Evolutionary conservation across 305 asterid genomes (phyloP).

Genomic region (Plantago coronopus): DNA sequence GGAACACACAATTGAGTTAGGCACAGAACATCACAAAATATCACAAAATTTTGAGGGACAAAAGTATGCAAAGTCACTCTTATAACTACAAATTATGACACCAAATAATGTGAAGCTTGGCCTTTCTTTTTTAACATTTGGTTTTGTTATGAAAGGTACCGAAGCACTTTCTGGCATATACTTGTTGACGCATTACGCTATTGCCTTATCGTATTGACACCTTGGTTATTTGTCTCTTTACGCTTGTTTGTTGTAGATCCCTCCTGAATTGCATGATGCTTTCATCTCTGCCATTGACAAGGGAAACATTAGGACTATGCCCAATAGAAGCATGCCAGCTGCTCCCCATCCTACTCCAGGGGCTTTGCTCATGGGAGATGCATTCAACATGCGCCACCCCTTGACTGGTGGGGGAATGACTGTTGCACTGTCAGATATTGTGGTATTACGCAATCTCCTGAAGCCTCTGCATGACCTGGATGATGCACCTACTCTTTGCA

Average conservation of each 20-base stretch:
- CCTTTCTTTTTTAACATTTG: no score
- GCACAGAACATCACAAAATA: no score
- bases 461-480: conserved; percentile 56
- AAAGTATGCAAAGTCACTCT: background rate
- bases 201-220: background rate
- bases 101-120: background rate
- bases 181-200: background rate
- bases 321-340: conserved; percentile 95
- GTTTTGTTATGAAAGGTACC: no score
- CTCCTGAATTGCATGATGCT: conserved; percentile 52
- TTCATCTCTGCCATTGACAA: conserved; percentile 66
- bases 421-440: conserved; percentile 80
- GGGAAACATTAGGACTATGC: conserved; percentile 87
- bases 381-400: conserved; percentile 93
- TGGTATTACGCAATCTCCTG: conserved; percentile 74
- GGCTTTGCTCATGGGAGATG: conserved; percentile 90
- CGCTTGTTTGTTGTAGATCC: conserved; percentile 38
- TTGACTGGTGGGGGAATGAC: conserved; percentile 97
- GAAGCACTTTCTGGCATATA: no score
- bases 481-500: conserved; percentile 70
- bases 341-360: conserved; percentile 89
- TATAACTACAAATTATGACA: background rate
- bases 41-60: background rate
- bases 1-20: background rate
- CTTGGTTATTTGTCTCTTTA: background rate